Percentiles rank a stretch among this genome's conserved stretches.
These are phyloP conservation scores for Stephania cephalantha DNA, from an alignment of 164 flowering plant species.

Conservation along the genomic window DNA sequence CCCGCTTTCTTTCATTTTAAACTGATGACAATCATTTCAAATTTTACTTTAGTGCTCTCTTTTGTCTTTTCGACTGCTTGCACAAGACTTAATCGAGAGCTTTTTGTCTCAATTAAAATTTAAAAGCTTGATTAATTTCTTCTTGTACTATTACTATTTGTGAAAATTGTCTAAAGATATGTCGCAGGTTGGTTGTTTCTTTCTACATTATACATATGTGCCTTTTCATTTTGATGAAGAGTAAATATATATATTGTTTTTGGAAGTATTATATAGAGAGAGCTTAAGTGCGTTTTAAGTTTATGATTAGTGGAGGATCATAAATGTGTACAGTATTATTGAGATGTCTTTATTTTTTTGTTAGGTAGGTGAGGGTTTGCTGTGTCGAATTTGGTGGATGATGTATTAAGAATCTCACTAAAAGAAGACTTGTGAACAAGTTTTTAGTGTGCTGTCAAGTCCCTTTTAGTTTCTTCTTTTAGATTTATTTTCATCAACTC, in stretches of 20 bases:
- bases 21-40: not conserved
- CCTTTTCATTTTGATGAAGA: not conserved
- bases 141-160: not conserved
- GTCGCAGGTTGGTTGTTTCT: not conserved
- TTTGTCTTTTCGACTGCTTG: not conserved
- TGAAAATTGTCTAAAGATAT: not conserved
- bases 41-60: not conserved
- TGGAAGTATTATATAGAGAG: not conserved
- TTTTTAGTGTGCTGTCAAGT: too few species aligned
- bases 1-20: not conserved
- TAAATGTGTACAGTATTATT: too few species aligned
- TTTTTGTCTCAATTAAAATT: not conserved
- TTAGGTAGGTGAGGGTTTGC: not conserved
- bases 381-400: not conserved
- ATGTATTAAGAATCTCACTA: too few species aligned
- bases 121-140: not conserved
- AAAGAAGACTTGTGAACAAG: not conserved
- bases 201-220: not conserved
- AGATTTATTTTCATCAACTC: too few species aligned
- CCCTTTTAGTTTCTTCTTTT: too few species aligned
- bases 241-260: not conserved
- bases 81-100: not conserved
- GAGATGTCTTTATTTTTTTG: not conserved
- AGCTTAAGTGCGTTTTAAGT: not conserved
- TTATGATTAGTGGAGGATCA: not conserved